Evolutionary conservation across 164 flowering plant species (phyloP), one percentile per base, ranked within the genome.

Genomic region (Berberis thunbergii): DNA sequence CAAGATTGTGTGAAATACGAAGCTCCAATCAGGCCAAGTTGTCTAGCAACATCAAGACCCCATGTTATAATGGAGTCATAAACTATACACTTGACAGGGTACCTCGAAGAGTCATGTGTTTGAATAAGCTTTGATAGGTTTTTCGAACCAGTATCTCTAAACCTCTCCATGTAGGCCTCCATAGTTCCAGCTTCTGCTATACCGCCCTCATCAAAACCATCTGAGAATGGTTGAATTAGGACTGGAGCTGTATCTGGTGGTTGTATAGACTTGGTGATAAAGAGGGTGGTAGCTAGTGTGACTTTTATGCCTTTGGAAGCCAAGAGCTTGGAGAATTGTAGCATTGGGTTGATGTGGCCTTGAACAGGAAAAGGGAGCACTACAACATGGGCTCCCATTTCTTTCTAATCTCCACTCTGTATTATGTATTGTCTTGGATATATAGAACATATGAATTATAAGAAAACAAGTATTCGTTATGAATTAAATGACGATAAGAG

Each of bases 131-230:
- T 67, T 10, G 64, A 60, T 46, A 5, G 10, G 49, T 38, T 38
- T 2, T 54, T 54, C 9, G 59, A 26, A 0, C 71, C 68, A 1
- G 39, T 39, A 4, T 39, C 8, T 44, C 67, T 46, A 41, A 72
- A 50, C 26, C 57, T 12, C 4, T 55, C 7, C 11, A 59, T 39
- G 65, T 72, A 60, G 26, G 44, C 6, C 6, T 49, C 44, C 0
- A 56, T n/a, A 40, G 42, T 49, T 5, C 6, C 41, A 4, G 61
- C 67, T 2, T 55, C 60, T 2, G 4, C 8, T 2, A 52, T 43
- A n/a, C 71, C 71, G 0, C 58, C 67, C 3, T 64, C 61, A 26
- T 67, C 75, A 58, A 12, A 67, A 43, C 74, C 74, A 11, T 72
- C 74, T 6, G 70, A 67, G 45, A 67, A 67, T 40, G 60, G 4